phyloP scores from a whole-genome alignment of 768 basidiomycete species.

The Paxillus rubicundulus region DNA sequence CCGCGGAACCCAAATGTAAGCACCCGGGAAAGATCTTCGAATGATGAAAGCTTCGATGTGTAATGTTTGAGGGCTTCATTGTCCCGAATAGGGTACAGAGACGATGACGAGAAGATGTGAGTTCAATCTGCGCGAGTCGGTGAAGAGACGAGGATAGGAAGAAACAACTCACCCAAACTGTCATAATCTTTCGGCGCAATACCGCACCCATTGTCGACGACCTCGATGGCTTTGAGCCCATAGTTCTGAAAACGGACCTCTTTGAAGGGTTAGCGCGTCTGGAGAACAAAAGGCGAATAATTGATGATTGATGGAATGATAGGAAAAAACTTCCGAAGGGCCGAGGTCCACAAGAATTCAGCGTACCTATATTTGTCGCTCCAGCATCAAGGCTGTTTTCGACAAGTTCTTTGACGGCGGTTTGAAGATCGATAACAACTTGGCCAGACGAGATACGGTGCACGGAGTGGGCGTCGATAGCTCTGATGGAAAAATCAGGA shows the following conservation, averaged over 20 bases:
- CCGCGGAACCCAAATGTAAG: constrained; percentile 93
- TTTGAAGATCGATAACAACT: constrained; percentile 90
- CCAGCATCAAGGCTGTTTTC: constrained; percentile 96
- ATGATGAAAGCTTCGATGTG: constrained; percentile 86
- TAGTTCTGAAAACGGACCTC: constrained; percentile 90
- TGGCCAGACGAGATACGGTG: constrained; percentile 94
- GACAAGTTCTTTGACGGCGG: constrained; percentile 92
- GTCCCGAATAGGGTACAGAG: neutral
- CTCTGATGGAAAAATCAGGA: constrained; percentile 34
- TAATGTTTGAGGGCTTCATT: constrained; percentile 80
- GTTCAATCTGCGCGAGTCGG: neutral
- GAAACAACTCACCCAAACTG: constrained; percentile 58
- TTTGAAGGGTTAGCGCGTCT: constrained; percentile 28
- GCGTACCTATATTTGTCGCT: constrained; percentile 78
- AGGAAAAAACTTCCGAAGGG: neutral
- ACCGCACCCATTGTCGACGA: constrained; percentile 90
- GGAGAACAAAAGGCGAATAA: neutral
- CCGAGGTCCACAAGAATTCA: neutral
- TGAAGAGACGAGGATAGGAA: neutral
- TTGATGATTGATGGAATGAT: neutral
- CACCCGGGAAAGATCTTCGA: constrained; percentile 68
- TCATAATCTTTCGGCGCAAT: constrained; percentile 77
- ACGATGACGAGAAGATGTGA: neutral
- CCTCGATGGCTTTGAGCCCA: constrained; percentile 79
- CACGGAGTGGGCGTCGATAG: constrained; percentile 75